A percentile compares a stretch with the other conserved stretches of the same genome.
Conservation (phyloP, 768 basidiomycete genomes). For the Termitomyces titanicus region DNA sequence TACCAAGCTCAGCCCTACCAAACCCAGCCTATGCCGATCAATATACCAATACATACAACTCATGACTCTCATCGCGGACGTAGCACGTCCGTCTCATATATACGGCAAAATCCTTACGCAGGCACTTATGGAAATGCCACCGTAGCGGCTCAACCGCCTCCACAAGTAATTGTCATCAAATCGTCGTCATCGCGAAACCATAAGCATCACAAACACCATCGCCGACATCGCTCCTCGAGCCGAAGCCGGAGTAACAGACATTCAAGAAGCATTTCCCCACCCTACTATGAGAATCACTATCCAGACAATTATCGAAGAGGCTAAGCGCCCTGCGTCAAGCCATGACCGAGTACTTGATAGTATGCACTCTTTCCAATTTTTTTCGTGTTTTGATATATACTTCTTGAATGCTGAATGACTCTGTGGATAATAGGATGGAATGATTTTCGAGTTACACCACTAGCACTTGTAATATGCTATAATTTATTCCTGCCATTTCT, state of each 20-base stretch:
- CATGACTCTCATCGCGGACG: constrained; percentile 21
- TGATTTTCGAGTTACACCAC: neutral
- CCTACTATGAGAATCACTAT: constrained; percentile 12
- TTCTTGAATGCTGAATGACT: neutral
- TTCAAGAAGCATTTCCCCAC: constrained; percentile 23
- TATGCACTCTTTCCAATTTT: neutral
- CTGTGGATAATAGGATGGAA: constrained; percentile 4
- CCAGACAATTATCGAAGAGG: constrained; percentile 6
- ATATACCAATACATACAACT: constrained; percentile 22
- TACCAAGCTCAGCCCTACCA: neutral
- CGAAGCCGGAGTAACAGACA: constrained; percentile 12
- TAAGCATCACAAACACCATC: constrained; percentile 24
- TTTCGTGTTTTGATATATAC: neutral
- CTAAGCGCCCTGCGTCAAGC: neutral
- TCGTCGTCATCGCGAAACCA: constrained; percentile 19
- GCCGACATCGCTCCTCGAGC: neutral
- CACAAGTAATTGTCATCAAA: constrained; percentile 28
- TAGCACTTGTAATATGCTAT: neutral
- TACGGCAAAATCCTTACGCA: constrained; percentile 21
- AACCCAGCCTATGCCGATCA: constrained; percentile 15
- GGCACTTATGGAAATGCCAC: constrained; percentile 16
- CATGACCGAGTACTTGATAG: neutral
- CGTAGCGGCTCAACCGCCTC: constrained; percentile 16
- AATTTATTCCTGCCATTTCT: neutral
- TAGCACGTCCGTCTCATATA: constrained; percentile 33